Evolutionary conservation across 352 stramenopile genomes (phyloP).

Genomic region (Aphanomyces invadans): DNA sequence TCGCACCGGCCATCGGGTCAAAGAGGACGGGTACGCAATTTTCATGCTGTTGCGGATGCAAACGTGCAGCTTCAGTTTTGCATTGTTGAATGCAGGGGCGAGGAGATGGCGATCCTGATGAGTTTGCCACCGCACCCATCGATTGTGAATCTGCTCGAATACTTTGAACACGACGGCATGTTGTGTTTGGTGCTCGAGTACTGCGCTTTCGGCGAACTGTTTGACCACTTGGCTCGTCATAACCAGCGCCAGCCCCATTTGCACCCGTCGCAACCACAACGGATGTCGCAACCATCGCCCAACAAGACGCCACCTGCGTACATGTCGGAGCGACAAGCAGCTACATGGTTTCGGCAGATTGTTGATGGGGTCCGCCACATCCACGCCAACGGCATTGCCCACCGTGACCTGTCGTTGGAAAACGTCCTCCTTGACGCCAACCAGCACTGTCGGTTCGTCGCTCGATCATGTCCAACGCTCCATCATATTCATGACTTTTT

Average conservation of each 20-base stretch:
- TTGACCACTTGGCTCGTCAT: slow-evolving; percentile 31
- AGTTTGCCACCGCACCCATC: slow-evolving; percentile 11
- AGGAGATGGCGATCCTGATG: slow-evolving; percentile 21
- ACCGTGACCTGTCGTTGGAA: slow-evolving; percentile 59
- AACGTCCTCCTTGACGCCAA: slow-evolving; percentile 50
- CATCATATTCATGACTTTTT: neutral
- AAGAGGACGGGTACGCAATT: slow-evolving; percentile 23
- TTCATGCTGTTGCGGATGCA: no score
- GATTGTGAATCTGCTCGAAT: slow-evolving; percentile 38
- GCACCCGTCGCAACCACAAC: neutral
- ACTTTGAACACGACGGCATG: slow-evolving; percentile 44
- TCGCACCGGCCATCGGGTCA: slow-evolving; percentile 5
- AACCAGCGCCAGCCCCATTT: neutral
- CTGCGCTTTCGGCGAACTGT: slow-evolving; percentile 53
- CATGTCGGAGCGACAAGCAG: slow-evolving; percentile 30
- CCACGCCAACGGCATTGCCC: slow-evolving; percentile 43
- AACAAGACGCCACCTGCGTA: slow-evolving; percentile 7
- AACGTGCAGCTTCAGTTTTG: neutral
- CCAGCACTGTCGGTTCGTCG: slow-evolving; percentile 34
- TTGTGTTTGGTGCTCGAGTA: slow-evolving; percentile 58
- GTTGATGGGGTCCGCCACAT: slow-evolving; percentile 40
- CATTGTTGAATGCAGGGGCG: neutral
- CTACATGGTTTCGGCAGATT: slow-evolving; percentile 42
- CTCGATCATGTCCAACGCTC: neutral
- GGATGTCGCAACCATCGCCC: neutral